A percentile compares a stretch with the other conserved stretches of the same genome.
These are phyloP conservation scores for Fusarium paranaense DNA, from an alignment of 2,329 filamentous ascomycete genomes.

Conservation along the genomic window DNA sequence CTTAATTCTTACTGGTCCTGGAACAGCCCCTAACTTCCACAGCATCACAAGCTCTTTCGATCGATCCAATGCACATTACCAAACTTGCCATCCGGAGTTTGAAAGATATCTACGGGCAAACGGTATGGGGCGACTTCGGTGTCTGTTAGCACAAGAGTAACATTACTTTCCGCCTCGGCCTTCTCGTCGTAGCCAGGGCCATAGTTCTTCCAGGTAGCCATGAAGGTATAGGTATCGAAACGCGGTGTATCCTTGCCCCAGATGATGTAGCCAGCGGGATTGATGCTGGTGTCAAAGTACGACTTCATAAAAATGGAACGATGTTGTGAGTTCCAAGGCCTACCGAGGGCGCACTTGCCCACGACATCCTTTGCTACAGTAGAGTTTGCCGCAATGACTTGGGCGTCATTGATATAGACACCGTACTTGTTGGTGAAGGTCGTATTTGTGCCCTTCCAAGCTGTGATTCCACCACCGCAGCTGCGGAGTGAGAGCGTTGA, in stretches of 20 bases:
- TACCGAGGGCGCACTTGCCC: conserved; percentile 66
- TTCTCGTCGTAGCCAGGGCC: conserved; percentile 66
- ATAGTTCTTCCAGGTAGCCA: conserved; percentile 64
- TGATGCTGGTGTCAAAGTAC: conserved; percentile 65
- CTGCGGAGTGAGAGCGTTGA: conserved; percentile 65
- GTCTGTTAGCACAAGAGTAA: conserved; percentile 59
- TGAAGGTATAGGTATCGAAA: conserved; percentile 59
- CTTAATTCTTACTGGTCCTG: no score
- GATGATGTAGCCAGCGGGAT: conserved; percentile 61
- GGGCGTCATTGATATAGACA: conserved; percentile 69
- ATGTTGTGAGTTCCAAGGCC: conserved; percentile 70
- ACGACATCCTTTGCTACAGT: conserved; percentile 48
- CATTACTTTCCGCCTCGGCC: conserved; percentile 51
- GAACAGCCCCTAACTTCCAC: no score
- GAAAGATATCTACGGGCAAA: conserved; percentile 33
- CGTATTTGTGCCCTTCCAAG: conserved; percentile 74
- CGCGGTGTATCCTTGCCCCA: conserved; percentile 1
- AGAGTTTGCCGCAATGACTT: conserved; percentile 65
- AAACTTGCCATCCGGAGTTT: conserved; percentile 6
- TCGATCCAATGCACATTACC: conserved; percentile 22
- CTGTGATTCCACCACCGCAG: conserved; percentile 75
- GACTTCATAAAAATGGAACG: conserved; percentile 66
- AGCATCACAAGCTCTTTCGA: no score
- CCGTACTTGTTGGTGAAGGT: conserved; percentile 75
- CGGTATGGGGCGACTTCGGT: conserved; percentile 33